phyloP scores from a whole-genome alignment of 176 grass and related monocot genomes.

The Juncus inflexus region DNA sequence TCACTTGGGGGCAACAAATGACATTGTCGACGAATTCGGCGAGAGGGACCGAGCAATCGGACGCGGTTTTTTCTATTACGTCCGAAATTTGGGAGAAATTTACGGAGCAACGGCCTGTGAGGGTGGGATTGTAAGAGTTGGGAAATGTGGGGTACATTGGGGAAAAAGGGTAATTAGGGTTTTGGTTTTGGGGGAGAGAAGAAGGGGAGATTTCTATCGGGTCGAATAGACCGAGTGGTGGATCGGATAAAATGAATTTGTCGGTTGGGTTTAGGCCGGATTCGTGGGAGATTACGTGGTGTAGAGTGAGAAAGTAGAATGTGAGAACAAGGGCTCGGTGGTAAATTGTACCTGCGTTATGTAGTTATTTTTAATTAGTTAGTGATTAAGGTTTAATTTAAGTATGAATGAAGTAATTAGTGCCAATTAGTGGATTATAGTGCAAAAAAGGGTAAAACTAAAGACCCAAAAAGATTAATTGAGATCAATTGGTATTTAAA shows the following conservation, averaged over 20 bases:
- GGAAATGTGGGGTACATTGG: conserved; percentile 90
- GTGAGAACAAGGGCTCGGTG: conserved; percentile 46
- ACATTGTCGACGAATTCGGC: conserved; percentile 81
- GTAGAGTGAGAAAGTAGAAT: conserved; percentile 57
- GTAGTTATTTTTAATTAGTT: conserved; percentile 29
- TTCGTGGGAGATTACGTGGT: conserved; percentile 56
- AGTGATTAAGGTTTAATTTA: no score
- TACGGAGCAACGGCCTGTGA: conserved; percentile 79
- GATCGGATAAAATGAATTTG: conserved; percentile 87
- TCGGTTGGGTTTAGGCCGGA: conserved; percentile 55
- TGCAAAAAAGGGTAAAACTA: neutral
- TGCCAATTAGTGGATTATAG: neutral
- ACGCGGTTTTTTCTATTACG: conserved; percentile 77
- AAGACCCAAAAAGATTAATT: neutral
- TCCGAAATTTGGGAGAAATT: conserved; percentile 74
- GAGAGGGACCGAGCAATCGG: conserved; percentile 78
- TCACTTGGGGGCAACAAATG: conserved; percentile 98
- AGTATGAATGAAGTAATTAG: no score
- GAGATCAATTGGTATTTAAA: neutral
- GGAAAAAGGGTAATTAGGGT: conserved; percentile 66
- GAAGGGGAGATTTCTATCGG: conserved; percentile 89
- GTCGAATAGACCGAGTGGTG: conserved; percentile 85
- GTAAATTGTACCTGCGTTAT: conserved; percentile 61
- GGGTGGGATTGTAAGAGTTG: conserved; percentile 59
- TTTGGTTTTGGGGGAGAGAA: conserved; percentile 60